Base-by-base conservation (phyloP, 2,329 filamentous ascomycete genomes). In the Ophiostoma australiae region DNA sequence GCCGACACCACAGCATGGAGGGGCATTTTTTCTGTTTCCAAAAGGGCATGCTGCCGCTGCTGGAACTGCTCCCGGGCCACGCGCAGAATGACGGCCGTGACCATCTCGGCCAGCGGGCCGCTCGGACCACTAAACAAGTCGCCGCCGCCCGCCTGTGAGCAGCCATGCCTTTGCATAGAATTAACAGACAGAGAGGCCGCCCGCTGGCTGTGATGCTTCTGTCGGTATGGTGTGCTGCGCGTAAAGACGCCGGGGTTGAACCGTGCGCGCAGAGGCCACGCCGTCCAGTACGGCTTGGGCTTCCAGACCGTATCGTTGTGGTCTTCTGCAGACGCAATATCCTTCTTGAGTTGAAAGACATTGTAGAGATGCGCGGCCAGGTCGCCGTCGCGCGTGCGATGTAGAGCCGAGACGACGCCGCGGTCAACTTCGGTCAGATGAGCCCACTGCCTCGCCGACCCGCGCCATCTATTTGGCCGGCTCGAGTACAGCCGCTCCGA, bases 321-420 rank as follows among this genome's bases (percentile, higher is more conserved):
- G 7, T 74, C 52, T 17, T 70, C 72, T 15, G 70, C n/a, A 0
- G 63, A 13, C 4, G 70, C 74, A 3, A 20, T 67, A 3, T 84
- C 81, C 48, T 81, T 80, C 78, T 90, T 93, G 70, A 96, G 81
- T 48, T 85, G 85, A 80, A 90, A 90, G 0, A 90, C 84, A 78
- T 95, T 92, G 80, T 92, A 97, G 5, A 97, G 81, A 80, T 97
- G 94, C 65, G 89, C 80, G 0, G 87, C 84, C 13, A 97, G 81
- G 77, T 97, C 90, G 70, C 85, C 82, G 55, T 90, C 86, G 48
- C 87, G 83, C 20, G 88, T 78, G 66, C 87, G 84, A 72, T 90
- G 85, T 70, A 97, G 81, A 8, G 89, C 88, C 5, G 84, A 81
- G 72, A 86, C 85, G 1, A 91, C 83, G 8, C 84, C 83, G 17